These are phyloP conservation scores for Ceratobasidium sp. DNA, from an alignment of 1,284 basidiomycete species.

Conservation along the genomic window DNA sequence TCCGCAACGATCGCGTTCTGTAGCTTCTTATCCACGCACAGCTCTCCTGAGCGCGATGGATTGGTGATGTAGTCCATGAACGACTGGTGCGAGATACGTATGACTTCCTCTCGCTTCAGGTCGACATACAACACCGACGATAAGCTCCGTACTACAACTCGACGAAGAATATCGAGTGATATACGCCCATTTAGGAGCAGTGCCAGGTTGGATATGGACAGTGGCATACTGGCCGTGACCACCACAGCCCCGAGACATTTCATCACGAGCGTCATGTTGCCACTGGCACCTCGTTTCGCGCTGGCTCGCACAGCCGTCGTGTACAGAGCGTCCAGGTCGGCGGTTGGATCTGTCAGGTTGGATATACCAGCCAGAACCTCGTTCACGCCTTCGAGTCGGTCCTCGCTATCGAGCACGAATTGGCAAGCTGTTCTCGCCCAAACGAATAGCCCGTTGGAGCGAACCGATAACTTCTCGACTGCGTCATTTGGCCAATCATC, in stretches of 20 bases:
- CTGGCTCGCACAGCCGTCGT: slow-evolving; percentile 3
- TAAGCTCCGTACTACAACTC: slow-evolving; percentile 5
- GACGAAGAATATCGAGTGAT: not conserved
- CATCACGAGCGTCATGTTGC: not conserved
- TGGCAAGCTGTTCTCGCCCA: slow-evolving; percentile 37
- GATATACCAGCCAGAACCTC: too few species aligned
- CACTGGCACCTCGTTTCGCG: not conserved
- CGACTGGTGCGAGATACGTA: slow-evolving; percentile 40
- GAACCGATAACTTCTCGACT: not conserved
- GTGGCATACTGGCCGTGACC: slow-evolving; percentile 9
- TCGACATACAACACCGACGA: slow-evolving; percentile 40
- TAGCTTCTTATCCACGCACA: slow-evolving; percentile 8
- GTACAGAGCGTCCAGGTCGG: slow-evolving; percentile 8
- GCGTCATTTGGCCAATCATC: slow-evolving; percentile 9
- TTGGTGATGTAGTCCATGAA: slow-evolving; percentile 42
- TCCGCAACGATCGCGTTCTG: slow-evolving; percentile 21
- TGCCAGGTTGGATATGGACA: slow-evolving; percentile 8
- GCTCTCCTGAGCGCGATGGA: slow-evolving; percentile 5
- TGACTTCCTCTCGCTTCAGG: not conserved
- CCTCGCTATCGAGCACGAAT: slow-evolving; percentile 18
- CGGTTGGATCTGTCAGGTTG: not conserved
- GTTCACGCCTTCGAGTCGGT: too few species aligned
- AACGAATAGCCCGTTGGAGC: slow-evolving; percentile 30
- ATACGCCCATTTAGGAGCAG: not conserved
- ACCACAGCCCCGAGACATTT: slow-evolving; percentile 29